Percentiles rank a stretch among this genome's conserved stretches.
Evolutionary conservation across 306 rosid species (phyloP).

Genomic region (Rosa chinensis): DNA sequence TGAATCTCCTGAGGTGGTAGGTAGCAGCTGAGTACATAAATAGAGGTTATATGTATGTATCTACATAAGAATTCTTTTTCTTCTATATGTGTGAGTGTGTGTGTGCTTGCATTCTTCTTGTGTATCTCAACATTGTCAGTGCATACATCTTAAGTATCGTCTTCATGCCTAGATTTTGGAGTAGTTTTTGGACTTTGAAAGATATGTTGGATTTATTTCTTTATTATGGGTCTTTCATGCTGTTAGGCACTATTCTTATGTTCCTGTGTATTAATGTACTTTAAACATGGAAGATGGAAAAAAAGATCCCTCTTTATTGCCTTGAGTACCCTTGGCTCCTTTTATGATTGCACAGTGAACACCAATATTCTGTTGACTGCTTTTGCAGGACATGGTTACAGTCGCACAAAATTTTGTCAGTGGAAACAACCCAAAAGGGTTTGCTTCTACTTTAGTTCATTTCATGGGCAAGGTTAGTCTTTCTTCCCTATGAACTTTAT

Average conservation of each 20-base stretch:
- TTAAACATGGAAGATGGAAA: not conserved
- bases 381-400: conserved; percentile 86
- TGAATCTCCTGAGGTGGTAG: conserved; percentile 90
- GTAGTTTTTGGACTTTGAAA: not conserved
- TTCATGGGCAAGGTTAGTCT: conserved; percentile 83
- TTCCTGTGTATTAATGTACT: not conserved
- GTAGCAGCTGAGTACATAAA: conserved; percentile 21
- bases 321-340: not conserved
- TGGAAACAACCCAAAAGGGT: conserved; percentile 79
- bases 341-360: conserved; percentile 8
- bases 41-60: not conserved
- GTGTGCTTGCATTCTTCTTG: too few relatives aligned
- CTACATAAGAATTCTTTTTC: not conserved
- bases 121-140: not conserved
- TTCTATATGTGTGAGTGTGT: not conserved
- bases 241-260: conserved; percentile 5
- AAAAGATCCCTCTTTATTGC: not conserved
- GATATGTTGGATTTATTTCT: not conserved
- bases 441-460: conserved; percentile 70
- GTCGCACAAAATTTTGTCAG: conserved; percentile 72
- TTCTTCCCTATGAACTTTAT: conserved; percentile 7
- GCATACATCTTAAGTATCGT: not conserved
- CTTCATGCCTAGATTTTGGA: not conserved
- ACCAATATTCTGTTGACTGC: conserved; percentile 25
- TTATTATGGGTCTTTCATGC: not conserved